Base-by-base conservation (phyloP, 352 stramenopile genomes). In the Halophytophthora batemanensis region DNA sequence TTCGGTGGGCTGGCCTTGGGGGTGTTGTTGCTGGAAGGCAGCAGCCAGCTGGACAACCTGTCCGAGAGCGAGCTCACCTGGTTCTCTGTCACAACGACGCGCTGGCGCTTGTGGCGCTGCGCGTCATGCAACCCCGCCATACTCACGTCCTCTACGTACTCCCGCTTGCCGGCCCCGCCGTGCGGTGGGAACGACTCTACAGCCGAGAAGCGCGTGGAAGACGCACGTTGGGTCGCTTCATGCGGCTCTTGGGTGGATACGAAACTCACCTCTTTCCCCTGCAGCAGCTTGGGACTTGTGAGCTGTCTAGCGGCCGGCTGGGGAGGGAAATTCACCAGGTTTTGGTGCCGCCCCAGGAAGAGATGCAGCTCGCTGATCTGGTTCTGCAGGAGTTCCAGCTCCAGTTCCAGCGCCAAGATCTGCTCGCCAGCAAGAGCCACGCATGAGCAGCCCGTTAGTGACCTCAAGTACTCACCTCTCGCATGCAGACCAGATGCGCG, bases 371-470 rank as follows among this genome's bases (percentile, higher is more conserved):
- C 77, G 22, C 66, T 71, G 17, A 74, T 59, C 56, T 87, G 77
- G 34, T 86, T 87, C 47, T 82, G 71, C 29, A 85, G 48, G 33
- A 87, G 48, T 38, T 83, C 71, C 12, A 75, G 49, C 21, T 85
- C 74, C 17, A 83, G 50, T 45, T 83, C 66, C 18, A 85, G 38
- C 2, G 69, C 66, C 15, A 65, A 77, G 38, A 85, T 77, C 76
- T 87, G 40, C n/a, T n/a, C 7, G 42, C 13, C 1, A 23, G 21
- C 36, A 44, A 45, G 45, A 3, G 41, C 19, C 15, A 35, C 42
- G 33, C 18, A 39, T 35, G 45, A 40, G 19, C 25, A 39, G 54
- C 8, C 2, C 35, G 23, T 23, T n/a, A n/a, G n/a, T n/a, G n/a
- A n/a, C n/a, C n/a, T n/a, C n/a, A n/a, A n/a, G n/a, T n/a, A n/a